Conservation (phyloP, 768 basidiomycete species). For the Crucibulum laeve region DNA sequence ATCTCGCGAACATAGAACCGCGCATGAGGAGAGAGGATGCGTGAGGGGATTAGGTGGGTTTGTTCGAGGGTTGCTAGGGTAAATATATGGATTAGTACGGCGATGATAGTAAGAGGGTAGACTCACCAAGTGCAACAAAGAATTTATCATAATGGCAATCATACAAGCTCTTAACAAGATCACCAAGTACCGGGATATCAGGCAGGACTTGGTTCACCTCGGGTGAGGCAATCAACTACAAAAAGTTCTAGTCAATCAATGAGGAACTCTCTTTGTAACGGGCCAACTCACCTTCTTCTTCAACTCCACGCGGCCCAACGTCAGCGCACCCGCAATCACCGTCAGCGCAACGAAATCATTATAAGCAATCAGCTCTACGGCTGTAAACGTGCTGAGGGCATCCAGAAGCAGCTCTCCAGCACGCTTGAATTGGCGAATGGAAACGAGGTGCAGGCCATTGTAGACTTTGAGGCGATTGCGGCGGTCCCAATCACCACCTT, state of each 20-base stretch:
- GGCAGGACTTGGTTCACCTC: slow-evolving; percentile 86
- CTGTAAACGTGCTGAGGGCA: slow-evolving; percentile 91
- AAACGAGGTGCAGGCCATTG: slow-evolving; percentile 77
- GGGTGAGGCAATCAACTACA: slow-evolving; percentile 76
- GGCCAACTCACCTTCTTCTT: slow-evolving; percentile 73
- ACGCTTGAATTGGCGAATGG: slow-evolving; percentile 88
- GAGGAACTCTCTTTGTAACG: not conserved
- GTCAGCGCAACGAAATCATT: slow-evolving; percentile 87
- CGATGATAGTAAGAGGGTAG: slow-evolving; percentile 1
- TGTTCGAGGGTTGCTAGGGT: slow-evolving; percentile 80
- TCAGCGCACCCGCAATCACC: slow-evolving; percentile 74
- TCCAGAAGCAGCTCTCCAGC: slow-evolving; percentile 86
- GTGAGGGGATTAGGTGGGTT: slow-evolving; percentile 81
- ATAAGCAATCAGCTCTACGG: slow-evolving; percentile 82
- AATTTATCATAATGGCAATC: slow-evolving; percentile 94
- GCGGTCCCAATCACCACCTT: slow-evolving; percentile 98
- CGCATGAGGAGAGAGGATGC: slow-evolving; percentile 80
- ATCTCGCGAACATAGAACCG: slow-evolving; percentile 93
- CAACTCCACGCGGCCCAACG: slow-evolving; percentile 76
- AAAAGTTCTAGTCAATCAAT: slow-evolving; percentile 5
- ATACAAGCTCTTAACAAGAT: slow-evolving; percentile 83
- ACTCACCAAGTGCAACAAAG: slow-evolving; percentile 80
- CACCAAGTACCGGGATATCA: slow-evolving; percentile 76
- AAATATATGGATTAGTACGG: slow-evolving; percentile 2
- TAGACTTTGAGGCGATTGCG: slow-evolving; percentile 97